Evolutionary conservation across 2,329 filamentous ascomycete genomes (phyloP), one percentile per base, ranked within the genome.

Genomic region (Epicoccum sorghinum): DNA sequence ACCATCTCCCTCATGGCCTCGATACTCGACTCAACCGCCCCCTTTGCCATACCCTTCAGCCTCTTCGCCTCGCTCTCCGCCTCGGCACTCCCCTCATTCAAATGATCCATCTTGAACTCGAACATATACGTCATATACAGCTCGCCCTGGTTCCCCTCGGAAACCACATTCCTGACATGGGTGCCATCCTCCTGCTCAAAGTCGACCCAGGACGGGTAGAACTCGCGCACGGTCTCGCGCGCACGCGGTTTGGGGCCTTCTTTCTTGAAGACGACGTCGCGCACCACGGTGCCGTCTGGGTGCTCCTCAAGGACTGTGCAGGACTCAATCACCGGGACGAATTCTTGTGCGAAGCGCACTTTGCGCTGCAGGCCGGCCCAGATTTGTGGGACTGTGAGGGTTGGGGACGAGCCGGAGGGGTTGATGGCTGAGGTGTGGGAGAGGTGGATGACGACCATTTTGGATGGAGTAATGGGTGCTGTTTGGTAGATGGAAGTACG

Each of bases 91-190:
- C 70, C 72, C 39, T 70, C 69, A 29, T 70, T 43, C 3, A 79
- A 56, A 38, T 75, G 55, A 1, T 72, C 70, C 40, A 75, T 58
- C 14, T 64, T 60, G 64, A 75, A 76, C 55, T 80, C 75, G 62
- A 81, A 81, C 22, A 72, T 74, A 56, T 79, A 82, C 10, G 78
- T 81, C 74, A 82, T 75, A 32, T 75, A 60, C 46, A 78, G 60
- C 43, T 77, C 75, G 7, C 62, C 55, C 12, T 65, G 66, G 5
- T 73, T 61, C 1, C 76, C 78, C 47, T 75, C 67, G 1, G 73
- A 76, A 23, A 81, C 64, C 22, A 79, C 75, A 49, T 82, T 81
- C 30, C 72, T 74, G 32, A 82, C 75, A 8, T 74, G 56, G 3
- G 75, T 72, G 6, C 78, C 79, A 47, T 75, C 70, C 9, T 75